phyloP scores from a whole-genome alignment of 192 early-diverging fungal genomes.

The Linnemannia hyalina region DNA sequence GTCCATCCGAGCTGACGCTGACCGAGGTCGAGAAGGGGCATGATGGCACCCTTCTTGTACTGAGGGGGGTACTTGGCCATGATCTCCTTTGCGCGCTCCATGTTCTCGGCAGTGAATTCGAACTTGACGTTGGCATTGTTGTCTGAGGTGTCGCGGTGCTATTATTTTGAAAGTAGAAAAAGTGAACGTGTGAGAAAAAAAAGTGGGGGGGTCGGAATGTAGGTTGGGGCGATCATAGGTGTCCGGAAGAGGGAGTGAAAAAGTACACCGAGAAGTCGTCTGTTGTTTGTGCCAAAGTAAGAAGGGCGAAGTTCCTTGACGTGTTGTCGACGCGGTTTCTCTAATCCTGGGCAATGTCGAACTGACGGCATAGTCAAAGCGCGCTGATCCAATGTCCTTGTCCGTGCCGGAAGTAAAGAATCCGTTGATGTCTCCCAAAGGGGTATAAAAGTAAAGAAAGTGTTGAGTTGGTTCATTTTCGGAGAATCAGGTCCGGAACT shows the following conservation, averaged over 20 bases:
- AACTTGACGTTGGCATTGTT: slow-evolving; percentile 90
- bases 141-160: slow-evolving; percentile 84
- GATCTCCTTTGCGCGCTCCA: slow-evolving; percentile 85
- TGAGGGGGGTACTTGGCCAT: slow-evolving; percentile 96
- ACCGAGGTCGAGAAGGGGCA: slow-evolving; percentile 94
- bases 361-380: no score
- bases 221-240: neutral
- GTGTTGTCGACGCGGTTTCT: neutral
- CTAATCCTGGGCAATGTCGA: no score
- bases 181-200: neutral
- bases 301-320: neutral
- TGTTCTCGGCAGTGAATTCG: slow-evolving; percentile 86
- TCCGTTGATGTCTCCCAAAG: neutral
- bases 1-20: slow-evolving; percentile 98
- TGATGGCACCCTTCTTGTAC: slow-evolving; percentile 98
- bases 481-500: slow-evolving; percentile 50
- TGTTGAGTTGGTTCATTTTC: neutral
- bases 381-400: neutral
- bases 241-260: neutral
- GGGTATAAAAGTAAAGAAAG: no score
- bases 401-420: neutral
- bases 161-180: neutral
- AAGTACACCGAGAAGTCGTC: neutral
- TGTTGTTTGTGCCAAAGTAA: neutral
- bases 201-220: neutral